phyloP scores from a whole-genome alignment of 2,329 filamentous ascomycete genomes.

The Monilinia aucupariae region DNA sequence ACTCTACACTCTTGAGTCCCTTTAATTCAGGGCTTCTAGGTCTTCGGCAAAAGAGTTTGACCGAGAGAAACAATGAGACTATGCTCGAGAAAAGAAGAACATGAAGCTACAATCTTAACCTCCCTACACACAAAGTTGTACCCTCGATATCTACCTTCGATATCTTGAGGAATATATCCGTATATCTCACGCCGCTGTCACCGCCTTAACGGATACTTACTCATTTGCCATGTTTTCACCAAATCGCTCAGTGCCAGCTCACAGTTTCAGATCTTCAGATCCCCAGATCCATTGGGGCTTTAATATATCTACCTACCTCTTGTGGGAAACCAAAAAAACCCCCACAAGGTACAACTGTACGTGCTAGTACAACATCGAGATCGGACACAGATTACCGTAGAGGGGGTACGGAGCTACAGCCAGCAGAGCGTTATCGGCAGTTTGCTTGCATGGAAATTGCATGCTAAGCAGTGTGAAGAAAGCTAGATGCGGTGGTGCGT shows the following conservation, averaged over 20 bases:
- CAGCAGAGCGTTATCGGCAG: conserved; percentile 6
- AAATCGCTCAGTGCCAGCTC: neutral
- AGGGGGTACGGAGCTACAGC: neutral
- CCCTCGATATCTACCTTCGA: too few species aligned
- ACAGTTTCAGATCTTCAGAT: conserved; percentile 10
- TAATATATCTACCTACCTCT: neutral
- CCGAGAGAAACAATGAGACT: neutral
- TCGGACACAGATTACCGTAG: neutral
- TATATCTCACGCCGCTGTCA: conserved; percentile 5
- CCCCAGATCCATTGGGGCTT: neutral
- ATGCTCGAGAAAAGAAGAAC: neutral
- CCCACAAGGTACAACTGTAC: neutral
- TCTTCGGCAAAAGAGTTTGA: neutral
- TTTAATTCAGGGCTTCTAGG: neutral
- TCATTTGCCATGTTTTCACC: conserved; percentile 7
- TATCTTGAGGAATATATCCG: neutral
- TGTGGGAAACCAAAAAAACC: neutral
- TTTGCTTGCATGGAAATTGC: conserved; percentile 1
- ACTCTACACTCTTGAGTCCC: neutral
- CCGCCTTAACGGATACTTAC: conserved; percentile 2
- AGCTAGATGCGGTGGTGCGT: neutral
- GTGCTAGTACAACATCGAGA: neutral
- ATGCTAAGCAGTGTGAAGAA: neutral
- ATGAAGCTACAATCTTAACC: neutral
- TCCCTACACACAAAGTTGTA: neutral